A percentile compares a stretch with the other conserved stretches of the same genome.
Conservation (phyloP, 768 basidiomycete species). For the Amanita exitialis region DNA sequence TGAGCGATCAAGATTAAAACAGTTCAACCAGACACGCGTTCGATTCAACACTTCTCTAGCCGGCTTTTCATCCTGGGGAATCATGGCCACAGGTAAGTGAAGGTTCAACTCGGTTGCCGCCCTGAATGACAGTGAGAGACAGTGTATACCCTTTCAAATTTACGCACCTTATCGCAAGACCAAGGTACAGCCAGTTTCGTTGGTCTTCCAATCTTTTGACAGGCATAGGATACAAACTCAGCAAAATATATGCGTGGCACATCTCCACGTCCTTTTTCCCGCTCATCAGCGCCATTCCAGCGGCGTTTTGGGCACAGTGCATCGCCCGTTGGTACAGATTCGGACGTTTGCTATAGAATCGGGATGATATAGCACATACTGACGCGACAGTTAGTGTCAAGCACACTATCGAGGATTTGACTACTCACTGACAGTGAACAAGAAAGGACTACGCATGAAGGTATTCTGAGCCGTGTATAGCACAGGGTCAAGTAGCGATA, state of each 20-base stretch:
- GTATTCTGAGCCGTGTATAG: slow-evolving; percentile 80
- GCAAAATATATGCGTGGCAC: slow-evolving; percentile 72
- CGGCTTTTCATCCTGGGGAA: slow-evolving; percentile 70
- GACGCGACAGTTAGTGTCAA: background rate
- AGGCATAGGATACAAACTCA: slow-evolving; percentile 71
- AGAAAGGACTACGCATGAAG: slow-evolving; percentile 77
- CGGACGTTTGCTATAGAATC: slow-evolving; percentile 65
- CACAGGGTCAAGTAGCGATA: slow-evolving; percentile 71
- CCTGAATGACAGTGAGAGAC: slow-evolving; percentile 26
- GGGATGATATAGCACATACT: slow-evolving; percentile 86
- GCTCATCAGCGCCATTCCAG: slow-evolving; percentile 65
- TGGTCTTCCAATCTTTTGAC: slow-evolving; percentile 83
- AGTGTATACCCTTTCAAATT: background rate
- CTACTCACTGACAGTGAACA: slow-evolving; percentile 82
- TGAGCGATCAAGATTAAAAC: slow-evolving; percentile 86
- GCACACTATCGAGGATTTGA: background rate
- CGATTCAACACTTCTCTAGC: slow-evolving; percentile 85
- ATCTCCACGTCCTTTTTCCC: slow-evolving; percentile 80
- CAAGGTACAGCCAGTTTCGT: slow-evolving; percentile 82
- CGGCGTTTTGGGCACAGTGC: slow-evolving; percentile 68
- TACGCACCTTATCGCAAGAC: slow-evolving; percentile 71
- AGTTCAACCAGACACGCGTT: slow-evolving; percentile 84
- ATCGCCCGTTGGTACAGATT: slow-evolving; percentile 63
- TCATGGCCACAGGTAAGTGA: slow-evolving; percentile 64
- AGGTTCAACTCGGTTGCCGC: slow-evolving; percentile 87